Percentiles rank a stretch among this genome's conserved stretches.
Conservation (phyloP, 768 basidiomycete species). For the Tulasnella sp. region DNA sequence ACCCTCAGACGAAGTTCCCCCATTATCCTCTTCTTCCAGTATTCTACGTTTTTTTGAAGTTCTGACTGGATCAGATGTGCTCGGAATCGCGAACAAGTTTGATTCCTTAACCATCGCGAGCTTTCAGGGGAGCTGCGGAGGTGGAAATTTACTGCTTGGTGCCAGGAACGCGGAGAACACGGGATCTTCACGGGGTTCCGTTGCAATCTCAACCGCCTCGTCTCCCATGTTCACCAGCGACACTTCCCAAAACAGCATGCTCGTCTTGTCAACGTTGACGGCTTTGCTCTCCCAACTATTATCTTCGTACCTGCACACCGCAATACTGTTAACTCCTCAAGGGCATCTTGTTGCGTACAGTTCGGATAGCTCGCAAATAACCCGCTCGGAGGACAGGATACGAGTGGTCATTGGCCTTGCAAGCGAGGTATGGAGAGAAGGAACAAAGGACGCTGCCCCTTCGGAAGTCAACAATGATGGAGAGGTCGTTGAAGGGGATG, state of each 20-base stretch:
- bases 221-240: not conserved
- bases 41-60: not conserved
- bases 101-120: not conserved
- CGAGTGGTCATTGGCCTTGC: conserved; percentile 18
- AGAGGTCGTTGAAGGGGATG: not conserved
- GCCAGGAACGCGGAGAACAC: not conserved
- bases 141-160: not conserved
- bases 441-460: not conserved
- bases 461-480: not conserved
- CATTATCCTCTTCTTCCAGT: not conserved
- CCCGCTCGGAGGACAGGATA: conserved; percentile 17
- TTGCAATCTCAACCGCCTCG: not conserved
- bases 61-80: not conserved
- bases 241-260: not conserved
- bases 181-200: not conserved
- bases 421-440: conserved; percentile 22
- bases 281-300: conserved; percentile 14
- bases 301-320: conserved; percentile 12
- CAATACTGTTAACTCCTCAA: conserved; percentile 18
- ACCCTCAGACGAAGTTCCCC: not conserved
- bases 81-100: not conserved
- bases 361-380: not conserved
- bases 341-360: conserved; percentile 21
- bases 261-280: conserved; percentile 4
- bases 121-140: not conserved